Evolutionary conservation across 768 basidiomycete species (phyloP), one percentile per base, ranked within the genome.

Genomic region (Phlebiopsis flavidoalba): DNA sequence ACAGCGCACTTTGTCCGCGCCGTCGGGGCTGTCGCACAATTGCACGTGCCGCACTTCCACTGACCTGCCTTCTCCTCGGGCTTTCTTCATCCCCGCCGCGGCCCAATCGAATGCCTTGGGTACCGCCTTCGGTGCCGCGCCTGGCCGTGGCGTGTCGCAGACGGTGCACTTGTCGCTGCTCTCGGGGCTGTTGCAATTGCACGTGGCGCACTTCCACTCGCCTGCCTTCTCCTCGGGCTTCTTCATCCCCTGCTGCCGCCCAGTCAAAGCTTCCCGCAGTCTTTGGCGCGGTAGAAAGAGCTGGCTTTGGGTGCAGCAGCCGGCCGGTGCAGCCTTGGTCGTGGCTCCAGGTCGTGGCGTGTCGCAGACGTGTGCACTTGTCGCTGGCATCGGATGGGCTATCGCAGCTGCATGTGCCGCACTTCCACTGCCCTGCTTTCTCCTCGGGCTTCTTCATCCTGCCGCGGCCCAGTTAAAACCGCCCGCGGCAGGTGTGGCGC

Each of bases 1-100:
- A 80, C 54, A 5, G 67, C 70, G 62, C 81, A 82, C 63, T 81
- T n/a, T 79, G 22, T 76, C 76, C 55, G 63, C 17, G 71, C 77
- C 19, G 64, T 67, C 7, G 64, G 76, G 67, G 56, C 77, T 80
- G 49, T 69, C 62, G 47, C 78, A n/a, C n/a, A 65, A 66, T 70
- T 73, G 62, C 89, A 91, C 3, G 70, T 66, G 0, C 69, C 71
- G 66, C 88, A 90, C 10, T 63, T 80, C 88, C 88, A 90, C n/a
- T 60, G 65, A 19, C 63, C 69, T 53, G 63, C 65, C 10, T 63
- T 24, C 5, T 72, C 54, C 26, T 62, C 64, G 5, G 83, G 79
- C 5, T 76, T n/a, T 66, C 62, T 80, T 84, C 59, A 81, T 68
- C 6, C 85, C 87, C 1, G 84, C 84, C 11, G 83, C 85, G 3